Evolutionary conservation across 371 early-diverging fungal species (phyloP), one percentile per base, ranked within the genome.

Genomic region (Mucor racemosus): DNA sequence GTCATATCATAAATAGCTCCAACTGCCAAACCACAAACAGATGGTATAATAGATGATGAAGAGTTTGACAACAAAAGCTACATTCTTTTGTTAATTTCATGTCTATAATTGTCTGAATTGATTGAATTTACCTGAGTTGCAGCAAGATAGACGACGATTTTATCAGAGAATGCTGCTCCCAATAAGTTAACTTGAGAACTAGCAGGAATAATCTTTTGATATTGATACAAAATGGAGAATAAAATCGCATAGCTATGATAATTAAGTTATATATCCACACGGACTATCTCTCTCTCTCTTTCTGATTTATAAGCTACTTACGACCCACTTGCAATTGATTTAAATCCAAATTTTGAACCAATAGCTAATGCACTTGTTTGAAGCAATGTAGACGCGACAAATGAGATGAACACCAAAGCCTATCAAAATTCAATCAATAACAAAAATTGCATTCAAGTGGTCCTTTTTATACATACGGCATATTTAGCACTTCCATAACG

Each of bases 401-500:
- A 77, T 0, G 87, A 76, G 7, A 87, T 73, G 54, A 82, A 67
- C 3, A 85, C 53, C 56, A 89, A 84, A 1, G 89, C 80, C 86
- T 85, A 38, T 6, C 4, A 34, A 10, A 31, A 13, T 1, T 9
- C 8, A 15, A 19, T 56, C 26, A 34, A 60, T 17, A 54, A 17
- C 33, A 35, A 31, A 40, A 5, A 19, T 7, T 21, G 17, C 17
- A 33, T 26, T 26, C 26, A 4, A 46, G 17, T 19, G 9, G 17
- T 17, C 46, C 3, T 26, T 26, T 13, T 21, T 5, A 13, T 53
- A 11, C 67, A 64, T 81, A 80, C 86, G 31, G 79, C 79, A 71
- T 85, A 90, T 74, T 89, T 89, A n/a, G 78, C 70, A 26, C 88
- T 81, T 26, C 90, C 90, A 76, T 84, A 89, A n/a, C 84, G 86